These are phyloP conservation scores for Phytophthora fragariaefolia DNA, from an alignment of 352 stramenopile species.

Conservation along the genomic window DNA sequence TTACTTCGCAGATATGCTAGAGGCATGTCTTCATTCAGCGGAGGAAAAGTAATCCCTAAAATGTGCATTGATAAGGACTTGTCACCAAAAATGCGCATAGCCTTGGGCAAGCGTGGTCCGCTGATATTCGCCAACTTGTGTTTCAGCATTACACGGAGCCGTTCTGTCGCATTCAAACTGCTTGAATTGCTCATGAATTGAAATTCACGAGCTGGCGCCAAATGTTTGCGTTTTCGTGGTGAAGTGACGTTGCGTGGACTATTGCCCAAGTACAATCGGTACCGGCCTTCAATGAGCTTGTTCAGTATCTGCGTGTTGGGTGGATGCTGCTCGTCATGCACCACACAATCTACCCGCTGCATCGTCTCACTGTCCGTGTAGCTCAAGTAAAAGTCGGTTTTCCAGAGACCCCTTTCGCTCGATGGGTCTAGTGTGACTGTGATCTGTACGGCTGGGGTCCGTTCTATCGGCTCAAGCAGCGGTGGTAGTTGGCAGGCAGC, in stretches of 20 bases:
- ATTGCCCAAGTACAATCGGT: constrained; percentile 68
- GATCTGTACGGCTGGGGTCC: constrained; percentile 65
- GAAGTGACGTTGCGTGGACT: constrained; percentile 65
- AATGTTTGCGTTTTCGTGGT: constrained; percentile 26
- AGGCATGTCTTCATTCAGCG: constrained; percentile 72
- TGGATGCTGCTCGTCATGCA: constrained; percentile 35
- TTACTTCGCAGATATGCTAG: constrained; percentile 61
- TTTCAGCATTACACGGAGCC: constrained; percentile 55
- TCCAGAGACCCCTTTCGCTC: constrained; percentile 29
- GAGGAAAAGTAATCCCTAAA: constrained; percentile 59
- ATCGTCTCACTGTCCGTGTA: constrained; percentile 59
- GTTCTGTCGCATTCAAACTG: constrained; percentile 50
- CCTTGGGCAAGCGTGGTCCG: constrained; percentile 59
- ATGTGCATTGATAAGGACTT: constrained; percentile 59
- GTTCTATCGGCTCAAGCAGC: constrained; percentile 33
- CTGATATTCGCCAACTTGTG: constrained; percentile 64
- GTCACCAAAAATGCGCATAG: constrained; percentile 63
- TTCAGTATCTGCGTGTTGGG: constrained; percentile 33
- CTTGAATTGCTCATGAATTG: constrained; percentile 19
- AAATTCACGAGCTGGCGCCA: constrained; percentile 33
- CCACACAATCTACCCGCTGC: constrained; percentile 50
- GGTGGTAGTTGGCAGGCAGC: constrained; percentile 45
- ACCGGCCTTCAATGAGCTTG: constrained; percentile 61
- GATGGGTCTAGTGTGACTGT: constrained; percentile 60
- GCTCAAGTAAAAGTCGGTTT: constrained; percentile 59